Evolutionary conservation across 225 moss, liverwort and hornwort genomes (phyloP).

Genomic region (Pseudisothecium myosuroides): DNA sequence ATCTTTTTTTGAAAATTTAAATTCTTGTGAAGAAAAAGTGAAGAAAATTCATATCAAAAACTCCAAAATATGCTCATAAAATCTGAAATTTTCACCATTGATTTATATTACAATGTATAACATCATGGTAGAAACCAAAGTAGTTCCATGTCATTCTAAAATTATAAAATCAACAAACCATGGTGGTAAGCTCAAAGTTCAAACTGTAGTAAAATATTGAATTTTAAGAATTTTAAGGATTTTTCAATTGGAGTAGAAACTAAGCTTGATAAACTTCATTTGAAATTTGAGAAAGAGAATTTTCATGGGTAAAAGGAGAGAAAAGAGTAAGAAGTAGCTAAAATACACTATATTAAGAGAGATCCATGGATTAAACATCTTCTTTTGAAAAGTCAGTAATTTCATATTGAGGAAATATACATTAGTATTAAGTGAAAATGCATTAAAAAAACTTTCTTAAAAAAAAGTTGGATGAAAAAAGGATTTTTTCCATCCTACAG

Average conservation of each 20-base stretch:
- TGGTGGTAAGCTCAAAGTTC: background rate
- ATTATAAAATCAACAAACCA: background rate
- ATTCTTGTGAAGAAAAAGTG: background rate
- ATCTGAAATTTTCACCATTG: background rate
- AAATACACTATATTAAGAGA: background rate
- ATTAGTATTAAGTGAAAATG: background rate
- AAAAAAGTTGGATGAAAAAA: background rate
- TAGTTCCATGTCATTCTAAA: background rate
- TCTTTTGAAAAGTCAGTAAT: background rate
- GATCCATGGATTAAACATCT: background rate
- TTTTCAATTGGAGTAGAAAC: background rate
- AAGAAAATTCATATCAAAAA: background rate
- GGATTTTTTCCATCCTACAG: background rate
- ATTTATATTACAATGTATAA: no score
- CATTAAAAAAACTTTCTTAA: background rate
- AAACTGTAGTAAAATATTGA: background rate
- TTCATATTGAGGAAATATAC: no score
- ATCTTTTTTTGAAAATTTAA: background rate
- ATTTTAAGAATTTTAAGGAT: background rate
- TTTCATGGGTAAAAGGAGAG: background rate
- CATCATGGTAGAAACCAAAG: background rate
- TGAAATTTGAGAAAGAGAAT: background rate
- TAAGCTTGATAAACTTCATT: background rate
- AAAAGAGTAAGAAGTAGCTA: background rate
- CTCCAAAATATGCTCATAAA: background rate